Evolutionary conservation across 805 yeast genomes (phyloP).

Genomic region (Debaryomyces castellii): DNA sequence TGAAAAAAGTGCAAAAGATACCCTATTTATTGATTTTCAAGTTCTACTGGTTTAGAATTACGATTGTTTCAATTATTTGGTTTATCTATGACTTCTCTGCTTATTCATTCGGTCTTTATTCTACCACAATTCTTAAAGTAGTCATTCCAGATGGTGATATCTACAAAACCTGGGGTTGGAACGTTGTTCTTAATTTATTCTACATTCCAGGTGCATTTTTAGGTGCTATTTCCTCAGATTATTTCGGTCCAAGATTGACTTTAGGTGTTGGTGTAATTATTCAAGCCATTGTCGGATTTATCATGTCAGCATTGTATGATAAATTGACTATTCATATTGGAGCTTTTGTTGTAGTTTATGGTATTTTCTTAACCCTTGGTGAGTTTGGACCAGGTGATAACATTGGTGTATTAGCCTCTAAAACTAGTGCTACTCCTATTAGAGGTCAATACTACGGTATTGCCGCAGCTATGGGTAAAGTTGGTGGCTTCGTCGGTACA

Average conservation of each 20-base stretch:
- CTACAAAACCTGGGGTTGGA: slow-evolving; percentile 87
- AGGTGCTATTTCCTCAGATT: slow-evolving; percentile 86
- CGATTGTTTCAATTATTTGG: slow-evolving; percentile 78
- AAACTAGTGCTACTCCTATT: slow-evolving; percentile 80
- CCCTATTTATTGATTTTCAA: slow-evolving; percentile 73
- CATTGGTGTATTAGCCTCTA: slow-evolving; percentile 83
- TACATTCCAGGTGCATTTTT: slow-evolving; percentile 87
- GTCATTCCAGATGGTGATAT: slow-evolving; percentile 61
- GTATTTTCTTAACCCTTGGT: slow-evolving; percentile 83
- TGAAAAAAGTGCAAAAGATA: slow-evolving; percentile 53
- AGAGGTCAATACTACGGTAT: slow-evolving; percentile 90
- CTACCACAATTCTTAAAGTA: slow-evolving; percentile 62
- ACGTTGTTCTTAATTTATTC: slow-evolving; percentile 80
- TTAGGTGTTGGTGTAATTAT: slow-evolving; percentile 62
- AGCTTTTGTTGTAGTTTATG: slow-evolving; percentile 82
- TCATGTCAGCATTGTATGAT: slow-evolving; percentile 73
- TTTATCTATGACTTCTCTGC: slow-evolving; percentile 86
- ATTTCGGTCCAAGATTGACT: slow-evolving; percentile 86
- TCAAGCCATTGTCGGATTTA: slow-evolving; percentile 79
- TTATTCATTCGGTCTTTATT: slow-evolving; percentile 85
- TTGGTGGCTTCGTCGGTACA: slow-evolving; percentile 91
- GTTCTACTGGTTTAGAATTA: slow-evolving; percentile 80
- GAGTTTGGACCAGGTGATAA: slow-evolving; percentile 96
- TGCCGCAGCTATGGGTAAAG: slow-evolving; percentile 88
- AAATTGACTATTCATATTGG: slow-evolving; percentile 61